Evolutionary conservation across 2,329 filamentous ascomycete species (phyloP).

Genomic region (Seiridium unicorne): DNA sequence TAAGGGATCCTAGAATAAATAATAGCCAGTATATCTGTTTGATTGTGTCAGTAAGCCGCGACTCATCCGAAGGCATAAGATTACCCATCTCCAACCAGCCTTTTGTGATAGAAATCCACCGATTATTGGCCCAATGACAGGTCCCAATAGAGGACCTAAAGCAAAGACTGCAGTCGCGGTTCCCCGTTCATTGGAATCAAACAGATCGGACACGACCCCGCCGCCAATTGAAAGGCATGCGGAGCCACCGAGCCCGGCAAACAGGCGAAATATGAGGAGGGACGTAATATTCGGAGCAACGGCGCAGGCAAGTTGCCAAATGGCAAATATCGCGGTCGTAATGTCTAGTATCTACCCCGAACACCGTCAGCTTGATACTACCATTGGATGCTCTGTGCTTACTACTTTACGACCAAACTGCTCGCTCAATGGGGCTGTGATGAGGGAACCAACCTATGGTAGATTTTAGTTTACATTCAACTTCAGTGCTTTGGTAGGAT

Average conservation of each 20-base stretch:
- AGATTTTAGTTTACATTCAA: not conserved
- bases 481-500: not conserved
- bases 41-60: not conserved
- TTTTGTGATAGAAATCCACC: constrained; percentile 11
- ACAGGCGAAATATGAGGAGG: constrained; percentile 11
- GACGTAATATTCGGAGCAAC: constrained; percentile 11
- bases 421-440: constrained; percentile 13
- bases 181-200: constrained; percentile 11
- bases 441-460: constrained; percentile 12
- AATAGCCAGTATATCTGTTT: not conserved
- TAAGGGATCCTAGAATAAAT: constrained; percentile 8
- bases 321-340: constrained; percentile 10
- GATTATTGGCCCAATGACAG: constrained; percentile 14
- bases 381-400: not conserved
- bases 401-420: constrained; percentile 13
- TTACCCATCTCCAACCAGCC: constrained; percentile 15
- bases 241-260: constrained; percentile 11
- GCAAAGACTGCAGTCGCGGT: constrained; percentile 12
- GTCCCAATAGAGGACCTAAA: constrained; percentile 12
- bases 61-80: not conserved
- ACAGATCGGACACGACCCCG: constrained; percentile 13
- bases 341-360: not conserved
- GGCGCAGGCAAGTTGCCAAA: constrained; percentile 12
- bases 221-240: constrained; percentile 12
- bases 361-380: not conserved